Percentiles rank a stretch among this genome's conserved stretches.
These are phyloP conservation scores for Amphicarpaea edgeworthii DNA, from an alignment of 306 rosid genomes.

Conservation along the genomic window DNA sequence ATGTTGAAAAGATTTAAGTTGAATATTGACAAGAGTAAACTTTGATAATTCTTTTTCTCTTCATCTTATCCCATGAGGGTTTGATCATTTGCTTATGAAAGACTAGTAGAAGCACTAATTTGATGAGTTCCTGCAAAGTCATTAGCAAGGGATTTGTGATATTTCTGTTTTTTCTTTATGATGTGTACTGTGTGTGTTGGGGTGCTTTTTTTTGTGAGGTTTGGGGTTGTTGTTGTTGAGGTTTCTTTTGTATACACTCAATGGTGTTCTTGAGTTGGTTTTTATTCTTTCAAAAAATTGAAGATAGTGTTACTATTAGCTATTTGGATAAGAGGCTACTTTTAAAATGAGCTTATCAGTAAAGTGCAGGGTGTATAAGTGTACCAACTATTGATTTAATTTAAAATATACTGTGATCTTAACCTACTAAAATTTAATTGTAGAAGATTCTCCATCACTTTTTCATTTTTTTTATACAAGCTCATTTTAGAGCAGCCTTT, in stretches of 20 bases:
- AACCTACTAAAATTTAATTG: slow-evolving; percentile 13
- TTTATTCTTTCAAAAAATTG: slow-evolving; percentile 6
- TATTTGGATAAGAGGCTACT: slow-evolving; percentile 38
- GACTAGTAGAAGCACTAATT: slow-evolving; percentile 28
- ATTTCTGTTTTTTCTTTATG: not conserved
- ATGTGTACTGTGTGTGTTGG: not conserved
- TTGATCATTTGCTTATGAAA: not conserved
- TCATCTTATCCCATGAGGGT: slow-evolving; percentile 15
- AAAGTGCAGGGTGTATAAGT: slow-evolving; percentile 8
- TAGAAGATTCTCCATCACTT: not conserved
- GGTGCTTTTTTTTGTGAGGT: not conserved
- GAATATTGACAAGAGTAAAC: not conserved
- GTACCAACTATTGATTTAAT: slow-evolving; percentile 20
- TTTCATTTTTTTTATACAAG: not conserved
- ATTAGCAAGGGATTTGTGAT: not conserved
- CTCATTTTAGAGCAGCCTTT: slow-evolving; percentile 19
- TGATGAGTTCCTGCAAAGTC: slow-evolving; percentile 23
- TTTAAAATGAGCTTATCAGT: not conserved
- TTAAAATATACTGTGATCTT: slow-evolving; percentile 19
- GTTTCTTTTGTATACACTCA: not conserved
- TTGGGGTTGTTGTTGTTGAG: not conserved
- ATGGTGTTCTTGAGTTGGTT: slow-evolving; percentile 7
- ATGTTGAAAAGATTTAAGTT: slow-evolving; percentile 7
- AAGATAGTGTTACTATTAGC: slow-evolving; percentile 22
- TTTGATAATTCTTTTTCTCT: slow-evolving; percentile 16